Evolutionary conservation across 2,329 filamentous ascomycete genomes (phyloP), one percentile per base, ranked within the genome.

Genomic region (Biscogniauxia sp.): DNA sequence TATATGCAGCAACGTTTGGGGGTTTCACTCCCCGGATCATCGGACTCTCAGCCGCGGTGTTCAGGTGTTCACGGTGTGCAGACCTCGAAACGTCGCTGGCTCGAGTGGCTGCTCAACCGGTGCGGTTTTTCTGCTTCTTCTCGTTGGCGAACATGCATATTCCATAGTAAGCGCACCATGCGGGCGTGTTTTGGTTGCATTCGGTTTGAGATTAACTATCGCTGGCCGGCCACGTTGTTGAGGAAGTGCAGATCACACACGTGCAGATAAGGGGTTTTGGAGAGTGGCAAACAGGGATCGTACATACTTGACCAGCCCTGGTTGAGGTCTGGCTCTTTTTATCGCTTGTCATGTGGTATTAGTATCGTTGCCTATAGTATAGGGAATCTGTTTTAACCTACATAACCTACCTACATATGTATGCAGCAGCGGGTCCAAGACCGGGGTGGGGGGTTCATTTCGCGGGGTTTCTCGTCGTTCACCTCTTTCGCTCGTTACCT

Each of bases 201-300:
- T 62, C 58, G 62, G 67, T 66, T 66, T 66, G 58, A 64, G 61
- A 57, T 61, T 59, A 64, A 59, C 56, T 58, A 57, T 64, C 58
- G 60, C 54, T 61, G 64, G 26, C 52, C 61, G 64, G 63, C 68
- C 60, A 68, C 63, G 64, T 66, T 69, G 55, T 45, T 45, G 37
- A 45, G 37, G 66, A 58, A 58, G 59, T 66, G 63, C 62, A 66
- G 63, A 66, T 67, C 59, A 61, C 63, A 57, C 64, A 66, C 63
- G 59, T 70, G 69, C 65, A 68, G 58, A 57, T 64, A 64, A 62
- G 65, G 62, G 62, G 64, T 64, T 63, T 63, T 63, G 59, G 61
- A 56, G 61, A 64, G 60, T 59, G 58, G 56, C 60, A 61, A 61
- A 60, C 59, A 45, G 62, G 57, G 59, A 63, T 56, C 55, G 59